phyloP scores from a whole-genome alignment of 345 rosid species.

The Eucalyptus pauciflora region DNA sequence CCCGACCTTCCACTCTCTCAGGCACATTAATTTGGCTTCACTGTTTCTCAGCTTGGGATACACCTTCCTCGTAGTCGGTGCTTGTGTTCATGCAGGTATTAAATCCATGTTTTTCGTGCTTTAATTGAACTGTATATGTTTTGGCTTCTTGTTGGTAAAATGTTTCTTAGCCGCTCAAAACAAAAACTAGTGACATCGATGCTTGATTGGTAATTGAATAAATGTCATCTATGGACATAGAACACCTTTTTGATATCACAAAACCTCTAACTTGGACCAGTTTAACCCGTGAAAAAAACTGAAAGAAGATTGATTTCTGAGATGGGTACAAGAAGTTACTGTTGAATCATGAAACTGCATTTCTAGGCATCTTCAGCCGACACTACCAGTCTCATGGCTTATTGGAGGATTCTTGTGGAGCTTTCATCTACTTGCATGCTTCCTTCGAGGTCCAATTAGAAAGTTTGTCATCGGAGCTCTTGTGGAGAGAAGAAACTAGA shows the following conservation, averaged over 20 bases:
- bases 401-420: background rate
- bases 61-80: constrained; percentile 79
- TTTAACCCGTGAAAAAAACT: background rate
- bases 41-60: constrained; percentile 84
- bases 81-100: constrained; percentile 79
- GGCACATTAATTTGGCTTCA: constrained; percentile 75
- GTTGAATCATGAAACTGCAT: background rate
- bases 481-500: background rate
- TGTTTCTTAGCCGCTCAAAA: background rate
- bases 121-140: background rate
- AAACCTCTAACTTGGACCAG: background rate
- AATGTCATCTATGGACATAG: background rate
- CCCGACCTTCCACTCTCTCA: constrained; percentile 92
- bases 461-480: background rate
- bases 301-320: background rate
- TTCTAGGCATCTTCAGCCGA: background rate
- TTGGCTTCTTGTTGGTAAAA: background rate
- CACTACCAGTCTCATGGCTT: background rate
- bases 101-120: background rate
- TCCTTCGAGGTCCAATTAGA: background rate
- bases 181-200: background rate
- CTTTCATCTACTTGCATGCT: background rate
- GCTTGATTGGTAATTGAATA: background rate
- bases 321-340: background rate
- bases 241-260: background rate